Percentiles rank a stretch among this genome's conserved stretches.
Conservation (phyloP, 345 rosid genomes). For the Eucalyptus albens region DNA sequence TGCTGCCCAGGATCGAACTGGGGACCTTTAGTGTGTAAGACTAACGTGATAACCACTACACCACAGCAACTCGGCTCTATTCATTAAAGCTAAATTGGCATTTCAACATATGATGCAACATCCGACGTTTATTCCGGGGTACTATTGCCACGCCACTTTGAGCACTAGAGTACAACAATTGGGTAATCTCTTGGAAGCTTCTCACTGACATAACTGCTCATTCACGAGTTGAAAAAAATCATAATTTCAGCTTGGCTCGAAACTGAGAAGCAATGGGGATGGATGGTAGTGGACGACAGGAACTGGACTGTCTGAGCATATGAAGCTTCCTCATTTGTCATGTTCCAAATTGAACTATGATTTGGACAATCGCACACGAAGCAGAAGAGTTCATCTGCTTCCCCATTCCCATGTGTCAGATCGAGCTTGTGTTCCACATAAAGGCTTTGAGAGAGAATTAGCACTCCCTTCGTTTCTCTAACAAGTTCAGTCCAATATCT, state of each 20-base stretch:
- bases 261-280: neutral
- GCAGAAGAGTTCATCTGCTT: neutral
- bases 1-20: conserved; percentile 50
- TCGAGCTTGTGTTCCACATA: neutral
- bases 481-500: neutral
- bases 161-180: neutral
- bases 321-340: neutral
- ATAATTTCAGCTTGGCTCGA: neutral
- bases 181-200: neutral
- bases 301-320: neutral
- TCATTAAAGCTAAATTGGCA: fast-evolving
- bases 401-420: neutral
- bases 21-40: conserved; percentile 44
- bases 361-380: neutral
- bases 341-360: neutral
- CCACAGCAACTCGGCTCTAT: conserved; percentile 6
- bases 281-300: neutral
- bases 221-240: neutral
- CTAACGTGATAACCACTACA: conserved; percentile 52
- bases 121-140: neutral
- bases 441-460: neutral
- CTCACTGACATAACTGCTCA: neutral
- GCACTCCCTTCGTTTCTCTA: neutral
- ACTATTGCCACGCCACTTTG: neutral
- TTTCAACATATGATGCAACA: neutral